Base-by-base conservation (phyloP, 2,329 filamentous ascomycete species). In the Alternaria triticina region DNA sequence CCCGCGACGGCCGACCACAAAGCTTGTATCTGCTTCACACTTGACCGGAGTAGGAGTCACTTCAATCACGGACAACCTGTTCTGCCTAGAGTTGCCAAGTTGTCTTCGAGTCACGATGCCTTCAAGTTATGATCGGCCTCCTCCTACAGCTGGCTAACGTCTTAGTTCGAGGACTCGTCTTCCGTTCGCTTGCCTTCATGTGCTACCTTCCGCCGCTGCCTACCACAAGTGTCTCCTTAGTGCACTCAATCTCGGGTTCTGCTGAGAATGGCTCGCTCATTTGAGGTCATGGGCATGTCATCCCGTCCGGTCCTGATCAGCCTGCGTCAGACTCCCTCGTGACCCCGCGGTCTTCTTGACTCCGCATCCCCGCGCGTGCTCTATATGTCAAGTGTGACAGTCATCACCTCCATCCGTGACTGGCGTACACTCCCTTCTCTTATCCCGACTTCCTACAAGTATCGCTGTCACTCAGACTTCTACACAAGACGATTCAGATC, bases 281-380 rank as follows among this genome's bases (percentile, higher is more conserved):
- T n/a, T 56, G 36, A 46, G 54, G 43, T 56, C 54, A 56, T 46
- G 54, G 9, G 40, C 11, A 46, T 46, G 54, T 46, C 25, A 56
- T 46, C 13, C 40, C 5, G n/a, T 22, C 8, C 25, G 36, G 13
- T 46, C 11, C 43, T 54, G 6, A 22, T 44, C 51, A 44, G 20
- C 25, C 17, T 50, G 30, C 47, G 25, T 30, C 47, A 8, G 36
- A 30, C 17, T 49, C 23, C 36, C 47, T 59, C 36, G 36, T 59
- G 36, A 40, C 23, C 46, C 56, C 46, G 30, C 46, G 46, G 23
- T 28, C 20, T 43, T 13, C 30, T 36, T 28, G 22, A 45, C 47
- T 33, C 36, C 15, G 57, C 36, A 23, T 23, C 23, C 33, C 33
- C n/a, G n/a, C 51, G 33, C 40, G 15, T 28, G 17, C 33, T 45